These are phyloP conservation scores for Annulohypoxylon nitens DNA, from an alignment of 495 filamentous ascomycete genomes.

Conservation along the genomic window DNA sequence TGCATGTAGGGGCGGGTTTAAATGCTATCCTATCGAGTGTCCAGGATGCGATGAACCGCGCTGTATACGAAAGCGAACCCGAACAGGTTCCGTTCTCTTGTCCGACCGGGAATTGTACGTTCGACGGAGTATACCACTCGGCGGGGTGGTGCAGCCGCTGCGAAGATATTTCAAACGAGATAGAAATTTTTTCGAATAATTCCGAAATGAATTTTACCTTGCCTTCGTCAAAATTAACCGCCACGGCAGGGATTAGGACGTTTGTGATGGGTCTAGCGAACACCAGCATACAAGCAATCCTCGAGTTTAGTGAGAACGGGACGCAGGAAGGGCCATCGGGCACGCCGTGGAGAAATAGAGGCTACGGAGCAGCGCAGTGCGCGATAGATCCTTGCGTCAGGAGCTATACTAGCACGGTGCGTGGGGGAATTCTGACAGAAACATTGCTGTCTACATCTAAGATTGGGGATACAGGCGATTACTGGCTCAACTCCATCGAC, in stretches of 20 bases:
- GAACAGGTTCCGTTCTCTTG: slow-evolving; percentile 26
- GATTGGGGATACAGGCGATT: not conserved
- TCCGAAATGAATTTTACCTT: slow-evolving; percentile 18
- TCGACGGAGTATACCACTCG: slow-evolving; percentile 31
- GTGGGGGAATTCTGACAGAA: slow-evolving; percentile 30
- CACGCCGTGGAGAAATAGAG: slow-evolving; percentile 24
- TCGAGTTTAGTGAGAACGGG: slow-evolving; percentile 6
- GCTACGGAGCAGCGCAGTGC: slow-evolving; percentile 41
- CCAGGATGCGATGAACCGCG: slow-evolving; percentile 26
- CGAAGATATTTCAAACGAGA: slow-evolving; percentile 33
- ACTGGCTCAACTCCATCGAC: slow-evolving; percentile 17
- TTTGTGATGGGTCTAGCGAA: slow-evolving; percentile 19
- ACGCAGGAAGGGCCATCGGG: not conserved
- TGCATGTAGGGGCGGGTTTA: not conserved
- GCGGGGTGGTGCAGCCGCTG: slow-evolving; percentile 41
- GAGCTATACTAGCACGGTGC: slow-evolving; percentile 23
- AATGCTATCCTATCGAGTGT: slow-evolving; percentile 11
- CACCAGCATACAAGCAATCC: slow-evolving; percentile 9
- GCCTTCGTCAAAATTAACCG: slow-evolving; percentile 27
- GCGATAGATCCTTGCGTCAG: slow-evolving; percentile 36
- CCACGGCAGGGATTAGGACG: not conserved
- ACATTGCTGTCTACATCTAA: slow-evolving; percentile 11
- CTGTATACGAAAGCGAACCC: slow-evolving; percentile 30
- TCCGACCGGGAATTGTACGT: slow-evolving; percentile 42
- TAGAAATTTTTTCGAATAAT: slow-evolving; percentile 10